Conservation (phyloP, 2,329 filamentous ascomycete genomes). For the Talaromyces pinophilus region DNA sequence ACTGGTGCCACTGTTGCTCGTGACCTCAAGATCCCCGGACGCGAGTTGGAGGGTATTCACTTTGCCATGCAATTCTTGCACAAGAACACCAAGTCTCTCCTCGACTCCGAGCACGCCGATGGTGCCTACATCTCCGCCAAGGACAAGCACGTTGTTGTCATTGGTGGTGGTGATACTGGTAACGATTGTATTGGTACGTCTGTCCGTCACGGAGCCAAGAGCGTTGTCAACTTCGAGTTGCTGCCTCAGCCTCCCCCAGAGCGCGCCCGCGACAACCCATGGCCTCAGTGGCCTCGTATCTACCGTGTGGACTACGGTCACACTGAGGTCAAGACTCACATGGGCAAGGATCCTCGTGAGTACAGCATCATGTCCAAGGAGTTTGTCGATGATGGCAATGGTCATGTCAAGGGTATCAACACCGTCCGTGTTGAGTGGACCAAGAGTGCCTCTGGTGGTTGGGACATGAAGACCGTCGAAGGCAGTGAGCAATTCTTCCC, state of each 20-base stretch:
- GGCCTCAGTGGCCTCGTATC: constrained; percentile 97
- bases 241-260: constrained; percentile 88
- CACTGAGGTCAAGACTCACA: constrained; percentile 92
- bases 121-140: constrained; percentile 89
- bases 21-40: constrained; percentile 86
- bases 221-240: constrained; percentile 93
- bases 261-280: constrained; percentile 91
- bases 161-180: constrained; percentile 95
- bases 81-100: constrained; percentile 95
- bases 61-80: constrained; percentile 97
- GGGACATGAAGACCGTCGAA: constrained; percentile 98
- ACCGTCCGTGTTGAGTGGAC: constrained; percentile 96
- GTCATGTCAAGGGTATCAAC: constrained; percentile 93
- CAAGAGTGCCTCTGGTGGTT: constrained; percentile 81
- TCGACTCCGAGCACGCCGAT: constrained; percentile 85
- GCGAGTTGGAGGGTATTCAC: constrained; percentile 86
- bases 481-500: constrained; percentile 95
- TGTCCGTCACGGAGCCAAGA: constrained; percentile 91
- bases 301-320: constrained; percentile 99
- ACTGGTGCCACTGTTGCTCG: constrained; percentile 92
- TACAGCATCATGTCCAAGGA: constrained; percentile 99
- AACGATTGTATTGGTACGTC: constrained; percentile 98
- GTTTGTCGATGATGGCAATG: constrained; percentile 84
- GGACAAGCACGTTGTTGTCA: constrained; percentile 93
- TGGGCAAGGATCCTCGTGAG: constrained; percentile 92